Evolutionary conservation across 2,329 filamentous ascomycete species (phyloP).

Genomic region (Nigrograna mackinnonii): DNA sequence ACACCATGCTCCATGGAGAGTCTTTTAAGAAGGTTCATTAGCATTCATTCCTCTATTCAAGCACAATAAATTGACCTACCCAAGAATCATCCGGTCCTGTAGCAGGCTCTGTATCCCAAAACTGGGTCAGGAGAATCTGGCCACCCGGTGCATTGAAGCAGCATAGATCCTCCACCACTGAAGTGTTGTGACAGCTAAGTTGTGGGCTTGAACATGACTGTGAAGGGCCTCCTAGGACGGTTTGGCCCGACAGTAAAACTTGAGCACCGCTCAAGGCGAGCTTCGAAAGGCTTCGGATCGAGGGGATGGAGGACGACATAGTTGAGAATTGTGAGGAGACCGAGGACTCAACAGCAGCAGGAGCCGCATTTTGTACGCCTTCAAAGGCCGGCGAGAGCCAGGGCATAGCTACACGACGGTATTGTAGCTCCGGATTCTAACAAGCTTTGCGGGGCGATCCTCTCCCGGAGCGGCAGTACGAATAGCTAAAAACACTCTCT

Average conservation of each 20-base stretch:
- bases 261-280: constrained; percentile 39
- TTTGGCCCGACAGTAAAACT: constrained; percentile 25
- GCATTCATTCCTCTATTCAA: too few species aligned
- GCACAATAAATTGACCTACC: too few species aligned
- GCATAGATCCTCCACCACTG: constrained; percentile 65
- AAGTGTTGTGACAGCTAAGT: constrained; percentile 68
- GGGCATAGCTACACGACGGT: not conserved
- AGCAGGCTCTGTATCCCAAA: constrained; percentile 72
- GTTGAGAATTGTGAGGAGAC: constrained; percentile 9
- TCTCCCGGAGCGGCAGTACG: constrained; percentile 25
- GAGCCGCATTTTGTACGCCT: constrained; percentile 28
- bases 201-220: constrained; percentile 43
- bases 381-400: constrained; percentile 20
- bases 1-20: constrained; percentile 70
- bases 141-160: constrained; percentile 76
- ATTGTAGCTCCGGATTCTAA: constrained; percentile 9
- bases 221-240: constrained; percentile 27
- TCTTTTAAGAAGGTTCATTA: too few species aligned
- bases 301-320: constrained; percentile 37
- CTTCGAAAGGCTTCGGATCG: constrained; percentile 39
- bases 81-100: constrained; percentile 70
- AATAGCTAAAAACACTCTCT: constrained; percentile 5
- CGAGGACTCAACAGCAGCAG: constrained; percentile 1
- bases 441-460: constrained; percentile 35
- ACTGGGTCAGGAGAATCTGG: constrained; percentile 73